Conservation (phyloP, 805 yeast species). For the Cyberlindnera xishuangbannaensis region DNA sequence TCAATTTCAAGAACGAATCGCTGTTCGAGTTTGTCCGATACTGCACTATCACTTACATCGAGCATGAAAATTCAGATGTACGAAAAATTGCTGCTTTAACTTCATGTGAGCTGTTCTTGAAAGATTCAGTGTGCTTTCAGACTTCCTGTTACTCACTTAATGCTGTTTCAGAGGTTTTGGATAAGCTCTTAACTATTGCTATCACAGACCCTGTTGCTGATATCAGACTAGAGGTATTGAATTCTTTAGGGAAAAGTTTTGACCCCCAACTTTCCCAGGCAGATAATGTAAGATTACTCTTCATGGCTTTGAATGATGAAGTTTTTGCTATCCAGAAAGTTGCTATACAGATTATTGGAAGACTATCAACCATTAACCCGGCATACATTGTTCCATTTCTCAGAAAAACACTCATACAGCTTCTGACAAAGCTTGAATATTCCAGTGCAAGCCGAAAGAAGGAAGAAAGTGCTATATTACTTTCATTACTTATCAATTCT, state of each 20-base stretch:
- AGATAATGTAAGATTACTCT: constrained; percentile 75
- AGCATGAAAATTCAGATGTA: constrained; percentile 72
- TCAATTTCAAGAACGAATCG: constrained; percentile 70
- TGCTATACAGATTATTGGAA: constrained; percentile 74
- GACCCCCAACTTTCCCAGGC: constrained; percentile 95
- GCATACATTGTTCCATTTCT: constrained; percentile 93
- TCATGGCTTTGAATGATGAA: constrained; percentile 90
- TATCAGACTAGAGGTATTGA: constrained; percentile 73
- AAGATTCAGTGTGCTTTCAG: constrained; percentile 80
- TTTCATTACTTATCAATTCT: constrained; percentile 67
- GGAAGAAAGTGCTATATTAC: constrained; percentile 79
- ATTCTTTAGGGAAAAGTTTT: constrained; percentile 64
- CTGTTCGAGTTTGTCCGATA: constrained; percentile 83
- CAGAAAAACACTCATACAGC: constrained; percentile 78
- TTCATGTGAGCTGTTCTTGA: constrained; percentile 66
- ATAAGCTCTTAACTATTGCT: constrained; percentile 72
- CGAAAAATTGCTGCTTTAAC: constrained; percentile 82
- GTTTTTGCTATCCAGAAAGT: constrained; percentile 74
- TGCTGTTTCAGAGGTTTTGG: constrained; percentile 81
- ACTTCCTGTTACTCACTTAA: constrained; percentile 73
- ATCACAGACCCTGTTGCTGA: constrained; percentile 87
- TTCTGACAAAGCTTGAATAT: constrained; percentile 78
- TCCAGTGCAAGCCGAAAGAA: constrained; percentile 69
- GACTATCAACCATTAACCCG: constrained; percentile 82
- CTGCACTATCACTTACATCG: constrained; percentile 79